These are phyloP conservation scores for Leccinum boreale DNA, from an alignment of 768 basidiomycete species.

Conservation along the genomic window DNA sequence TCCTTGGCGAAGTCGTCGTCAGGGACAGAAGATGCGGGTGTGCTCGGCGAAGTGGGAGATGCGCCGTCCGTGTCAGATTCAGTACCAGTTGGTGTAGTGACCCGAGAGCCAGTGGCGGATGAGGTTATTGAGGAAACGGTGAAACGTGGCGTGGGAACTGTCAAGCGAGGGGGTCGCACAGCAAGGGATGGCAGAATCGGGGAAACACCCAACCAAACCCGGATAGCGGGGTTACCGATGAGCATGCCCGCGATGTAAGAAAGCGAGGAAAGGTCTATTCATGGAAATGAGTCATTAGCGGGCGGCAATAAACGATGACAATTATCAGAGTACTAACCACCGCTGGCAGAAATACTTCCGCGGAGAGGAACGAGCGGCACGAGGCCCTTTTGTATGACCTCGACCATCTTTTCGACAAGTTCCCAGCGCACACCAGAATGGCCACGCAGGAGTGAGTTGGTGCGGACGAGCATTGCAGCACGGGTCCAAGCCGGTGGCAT, in stretches of 20 bases:
- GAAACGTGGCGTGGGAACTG: conserved; percentile 12
- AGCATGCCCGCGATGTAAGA: conserved; percentile 82
- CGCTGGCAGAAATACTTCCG: conserved; percentile 80
- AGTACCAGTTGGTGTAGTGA: conserved; percentile 14
- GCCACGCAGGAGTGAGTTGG: conserved; percentile 86
- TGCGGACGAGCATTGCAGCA: conserved; percentile 81
- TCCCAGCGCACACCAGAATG: conserved; percentile 85
- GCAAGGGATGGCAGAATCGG: conserved; percentile 1
- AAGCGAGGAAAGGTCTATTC: conserved; percentile 67
- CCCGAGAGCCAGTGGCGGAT: conserved; percentile 13
- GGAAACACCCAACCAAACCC: conserved; percentile 53
- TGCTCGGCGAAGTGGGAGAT: conserved; percentile 45
- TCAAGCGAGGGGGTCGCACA: conserved; percentile 10
- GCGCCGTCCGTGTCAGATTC: conserved; percentile 38
- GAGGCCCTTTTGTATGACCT: conserved; percentile 66
- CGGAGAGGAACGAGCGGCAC: conserved; percentile 80
- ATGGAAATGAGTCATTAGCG: conserved; percentile 5
- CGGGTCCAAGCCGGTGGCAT: conserved; percentile 91
- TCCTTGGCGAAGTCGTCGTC: conserved; percentile 22
- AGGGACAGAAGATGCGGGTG: conserved; percentile 25
- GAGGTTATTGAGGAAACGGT: not conserved
- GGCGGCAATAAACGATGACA: not conserved
- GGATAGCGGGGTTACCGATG: conserved; percentile 76
- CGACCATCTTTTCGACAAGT: conserved; percentile 75
- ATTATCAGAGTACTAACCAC: conserved; percentile 44